A percentile compares a stretch with the other conserved stretches of the same genome.
phyloP scores from a whole-genome alignment of 495 filamentous ascomycete species.

The Niebla homalea region DNA sequence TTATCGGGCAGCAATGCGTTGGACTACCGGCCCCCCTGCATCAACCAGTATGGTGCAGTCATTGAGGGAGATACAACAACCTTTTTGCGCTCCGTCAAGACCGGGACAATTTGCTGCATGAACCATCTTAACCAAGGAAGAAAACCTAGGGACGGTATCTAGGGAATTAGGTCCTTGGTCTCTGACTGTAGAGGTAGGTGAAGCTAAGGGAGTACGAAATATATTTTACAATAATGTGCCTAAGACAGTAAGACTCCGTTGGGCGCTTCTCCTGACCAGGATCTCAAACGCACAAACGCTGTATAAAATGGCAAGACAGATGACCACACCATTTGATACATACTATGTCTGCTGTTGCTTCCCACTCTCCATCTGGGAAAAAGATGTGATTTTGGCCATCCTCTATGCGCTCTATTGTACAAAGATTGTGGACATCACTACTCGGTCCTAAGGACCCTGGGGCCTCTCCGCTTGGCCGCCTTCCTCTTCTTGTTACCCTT shows the following conservation, averaged over 20 bases:
- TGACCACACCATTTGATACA: too few relatives aligned
- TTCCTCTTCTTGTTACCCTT: constrained; percentile 92
- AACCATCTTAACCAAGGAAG: not conserved
- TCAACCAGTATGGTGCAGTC: constrained; percentile 6
- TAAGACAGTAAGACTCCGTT: too few relatives aligned
- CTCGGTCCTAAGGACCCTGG: constrained; percentile 72
- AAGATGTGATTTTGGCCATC: not conserved
- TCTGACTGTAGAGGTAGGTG: too few relatives aligned
- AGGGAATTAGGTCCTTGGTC: not conserved
- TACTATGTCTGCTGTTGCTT: too few relatives aligned
- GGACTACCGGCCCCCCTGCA: constrained; percentile 8
- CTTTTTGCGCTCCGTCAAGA: constrained; percentile 2
- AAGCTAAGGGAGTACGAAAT: too few relatives aligned
- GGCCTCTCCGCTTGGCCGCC: constrained; percentile 61
- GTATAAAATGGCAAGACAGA: too few relatives aligned
- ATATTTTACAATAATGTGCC: too few relatives aligned
- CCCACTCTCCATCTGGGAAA: not conserved
- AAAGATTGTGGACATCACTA: constrained; percentile 27
- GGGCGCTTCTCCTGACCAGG: too few relatives aligned
- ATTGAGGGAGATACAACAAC: constrained; percentile 8
- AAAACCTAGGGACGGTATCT: not conserved
- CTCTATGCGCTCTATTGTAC: constrained; percentile 2
- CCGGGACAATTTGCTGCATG: constrained; percentile 5
- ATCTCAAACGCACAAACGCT: too few relatives aligned
- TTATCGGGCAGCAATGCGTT: constrained; percentile 15